Percentiles rank a stretch among this genome's conserved stretches.
phyloP scores from a whole-genome alignment of 345 rosid genomes.

The Gossypium bickii region DNA sequence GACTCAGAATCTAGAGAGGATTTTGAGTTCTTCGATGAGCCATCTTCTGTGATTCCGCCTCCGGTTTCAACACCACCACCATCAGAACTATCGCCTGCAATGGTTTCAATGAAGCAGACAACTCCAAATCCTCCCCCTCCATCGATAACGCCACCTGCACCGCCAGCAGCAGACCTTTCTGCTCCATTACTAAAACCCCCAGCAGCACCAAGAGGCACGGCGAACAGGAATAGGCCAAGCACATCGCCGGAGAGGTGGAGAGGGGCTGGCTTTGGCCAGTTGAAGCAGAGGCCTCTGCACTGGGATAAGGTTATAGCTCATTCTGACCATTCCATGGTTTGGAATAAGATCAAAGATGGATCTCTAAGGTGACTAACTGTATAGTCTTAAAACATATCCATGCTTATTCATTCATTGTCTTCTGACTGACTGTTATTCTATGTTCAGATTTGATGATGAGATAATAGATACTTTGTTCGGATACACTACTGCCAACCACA shows the following conservation, averaged over 20 bases:
- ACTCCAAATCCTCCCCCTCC: constrained; percentile 13
- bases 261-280: constrained; percentile 24
- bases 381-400: not conserved
- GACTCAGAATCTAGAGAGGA: constrained; percentile 12
- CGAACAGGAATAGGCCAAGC: constrained; percentile 20
- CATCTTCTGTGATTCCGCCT: constrained; percentile 1
- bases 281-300: constrained; percentile 53
- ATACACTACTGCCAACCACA: constrained; percentile 22
- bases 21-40: constrained; percentile 6
- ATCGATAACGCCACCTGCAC: constrained; percentile 10
- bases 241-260: constrained; percentile 25
- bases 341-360: constrained; percentile 61
- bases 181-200: constrained; percentile 30
- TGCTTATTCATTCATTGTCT: not conserved
- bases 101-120: not conserved
- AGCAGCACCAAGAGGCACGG: constrained; percentile 26
- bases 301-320: constrained; percentile 61
- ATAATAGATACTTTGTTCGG: constrained; percentile 47
- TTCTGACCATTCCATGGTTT: constrained; percentile 59
- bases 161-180: constrained; percentile 15
- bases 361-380: constrained; percentile 41
- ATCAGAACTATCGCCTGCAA: not conserved
- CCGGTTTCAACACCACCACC: constrained; percentile 14
- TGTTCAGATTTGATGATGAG: constrained; percentile 49
- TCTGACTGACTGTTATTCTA: constrained; percentile 9